Percentiles rank a stretch among this genome's conserved stretches.
phyloP scores from a whole-genome alignment of 2,329 filamentous ascomycete genomes.

The Diaporthe batatas region DNA sequence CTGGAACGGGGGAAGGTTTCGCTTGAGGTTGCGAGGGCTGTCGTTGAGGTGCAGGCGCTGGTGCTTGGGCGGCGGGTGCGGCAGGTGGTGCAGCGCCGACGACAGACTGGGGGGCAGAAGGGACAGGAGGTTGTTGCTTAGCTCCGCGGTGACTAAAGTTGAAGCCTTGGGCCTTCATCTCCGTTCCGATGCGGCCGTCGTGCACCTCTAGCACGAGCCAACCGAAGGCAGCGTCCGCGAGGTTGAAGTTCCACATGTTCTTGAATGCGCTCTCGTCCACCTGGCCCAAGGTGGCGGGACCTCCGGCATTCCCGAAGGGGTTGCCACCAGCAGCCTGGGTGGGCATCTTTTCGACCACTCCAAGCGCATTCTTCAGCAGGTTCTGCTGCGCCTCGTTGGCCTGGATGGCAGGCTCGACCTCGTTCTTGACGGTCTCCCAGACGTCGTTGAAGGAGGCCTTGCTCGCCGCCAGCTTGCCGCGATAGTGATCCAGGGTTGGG shows the following conservation, averaged over 20 bases:
- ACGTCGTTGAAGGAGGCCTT: slow-evolving; percentile 99
- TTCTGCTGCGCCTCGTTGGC: slow-evolving; percentile 96
- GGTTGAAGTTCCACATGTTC: slow-evolving; percentile 99
- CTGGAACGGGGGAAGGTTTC: slow-evolving; percentile 56
- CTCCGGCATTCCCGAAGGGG: slow-evolving; percentile 90
- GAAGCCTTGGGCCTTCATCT: slow-evolving; percentile 99
- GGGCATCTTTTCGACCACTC: slow-evolving; percentile 98
- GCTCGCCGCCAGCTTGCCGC: slow-evolving; percentile 96
- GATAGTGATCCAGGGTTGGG: slow-evolving; percentile 96
- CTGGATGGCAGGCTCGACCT: slow-evolving; percentile 93
- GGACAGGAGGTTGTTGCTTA: slow-evolving; percentile 72
- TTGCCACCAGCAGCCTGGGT: slow-evolving; percentile 94
- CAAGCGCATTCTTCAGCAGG: slow-evolving; percentile 88
- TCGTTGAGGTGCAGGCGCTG: slow-evolving; percentile 47
- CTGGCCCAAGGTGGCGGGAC: slow-evolving; percentile 81
- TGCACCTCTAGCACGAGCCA: slow-evolving; percentile 96
- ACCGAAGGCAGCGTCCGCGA: slow-evolving; percentile 96
- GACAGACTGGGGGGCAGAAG: slow-evolving; percentile 48
- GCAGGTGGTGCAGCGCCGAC: slow-evolving; percentile 53
- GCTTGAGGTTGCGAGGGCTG: slow-evolving; percentile 56
- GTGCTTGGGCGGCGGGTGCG: slow-evolving; percentile 53
- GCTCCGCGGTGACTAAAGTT: slow-evolving; percentile 97
- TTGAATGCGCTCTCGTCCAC: slow-evolving; percentile 99
- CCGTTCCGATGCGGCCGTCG: slow-evolving; percentile 93
- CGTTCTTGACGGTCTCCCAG: slow-evolving; percentile 97